Conservation (phyloP, 2,329 filamentous ascomycete species). For the Knoxdaviesia proteae region DNA sequence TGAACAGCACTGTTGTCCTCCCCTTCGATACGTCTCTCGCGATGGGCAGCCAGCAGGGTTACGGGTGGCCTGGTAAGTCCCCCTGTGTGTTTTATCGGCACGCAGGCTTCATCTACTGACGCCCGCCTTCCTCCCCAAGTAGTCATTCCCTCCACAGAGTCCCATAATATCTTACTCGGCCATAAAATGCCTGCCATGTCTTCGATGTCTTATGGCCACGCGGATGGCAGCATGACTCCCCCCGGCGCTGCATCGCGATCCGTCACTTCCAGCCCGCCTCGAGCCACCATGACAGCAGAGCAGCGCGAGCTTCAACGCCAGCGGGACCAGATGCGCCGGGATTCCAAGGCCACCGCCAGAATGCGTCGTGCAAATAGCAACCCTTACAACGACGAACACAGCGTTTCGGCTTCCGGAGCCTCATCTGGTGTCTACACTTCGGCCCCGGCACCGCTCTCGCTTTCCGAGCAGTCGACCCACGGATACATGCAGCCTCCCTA, state of each 20-base stretch:
- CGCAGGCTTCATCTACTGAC: background rate
- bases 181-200: constrained; percentile 22
- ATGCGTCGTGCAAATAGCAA: constrained; percentile 28
- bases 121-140: constrained; percentile 14
- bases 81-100: no score
- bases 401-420: no score
- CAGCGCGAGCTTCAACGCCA: constrained; percentile 42
- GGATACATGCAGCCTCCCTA: constrained; percentile 26
- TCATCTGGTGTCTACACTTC: constrained; percentile 22
- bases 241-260: constrained; percentile 29
- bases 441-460: constrained; percentile 25
- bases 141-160: background rate
- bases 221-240: constrained; percentile 27
- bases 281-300: constrained; percentile 31
- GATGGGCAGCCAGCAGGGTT: constrained; percentile 29
- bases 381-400: constrained; percentile 18
- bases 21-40: constrained; percentile 29
- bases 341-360: constrained; percentile 31
- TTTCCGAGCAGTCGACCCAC: constrained; percentile 27
- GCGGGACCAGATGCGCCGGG: constrained; percentile 34
- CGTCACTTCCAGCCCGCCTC: constrained; percentile 35
- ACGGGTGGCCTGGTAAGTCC: constrained; percentile 25
- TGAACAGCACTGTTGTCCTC: constrained; percentile 23
- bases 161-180: constrained; percentile 15
- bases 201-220: constrained; percentile 9